Percentiles rank a stretch among this genome's conserved stretches.
Evolutionary conservation across 495 filamentous ascomycete species (phyloP).

Genomic region (Aspergillus ostianus): DNA sequence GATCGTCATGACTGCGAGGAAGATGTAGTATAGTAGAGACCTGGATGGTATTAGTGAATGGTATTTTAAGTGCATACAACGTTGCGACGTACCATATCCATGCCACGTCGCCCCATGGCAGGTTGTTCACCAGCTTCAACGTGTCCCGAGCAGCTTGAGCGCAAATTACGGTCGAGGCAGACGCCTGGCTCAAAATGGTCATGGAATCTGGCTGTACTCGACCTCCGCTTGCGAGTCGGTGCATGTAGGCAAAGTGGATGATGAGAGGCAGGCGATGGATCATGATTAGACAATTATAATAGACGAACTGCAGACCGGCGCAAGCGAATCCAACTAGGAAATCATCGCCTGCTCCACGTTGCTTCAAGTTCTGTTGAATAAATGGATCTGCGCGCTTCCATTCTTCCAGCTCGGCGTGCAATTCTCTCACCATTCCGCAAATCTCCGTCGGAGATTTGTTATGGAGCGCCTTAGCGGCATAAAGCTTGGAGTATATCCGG

Average conservation of each 20-base stretch:
- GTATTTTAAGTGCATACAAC: background rate
- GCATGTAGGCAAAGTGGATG: conserved; percentile 57
- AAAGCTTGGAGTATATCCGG: conserved; percentile 86
- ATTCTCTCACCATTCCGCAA: conserved; percentile 81
- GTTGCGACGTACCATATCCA: conserved; percentile 72
- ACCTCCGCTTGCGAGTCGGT: conserved; percentile 7
- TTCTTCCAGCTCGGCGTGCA: conserved; percentile 81
- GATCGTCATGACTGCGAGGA: conserved; percentile 87
- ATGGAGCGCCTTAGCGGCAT: conserved; percentile 80
- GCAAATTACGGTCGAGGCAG: conserved; percentile 78
- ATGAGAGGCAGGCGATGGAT: conserved; percentile 95
- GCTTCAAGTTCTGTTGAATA: conserved; percentile 69
- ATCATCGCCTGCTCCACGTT: conserved; percentile 78
- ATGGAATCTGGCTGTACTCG: conserved; percentile 9
- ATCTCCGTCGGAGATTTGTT: conserved; percentile 76
- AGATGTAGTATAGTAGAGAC: conserved; percentile 93
- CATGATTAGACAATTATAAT: conserved; percentile 94
- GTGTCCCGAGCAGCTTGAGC: conserved; percentile 86
- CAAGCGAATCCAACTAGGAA: conserved; percentile 84
- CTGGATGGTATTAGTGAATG: conserved; percentile 40
- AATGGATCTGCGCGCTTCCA: conserved; percentile 82
- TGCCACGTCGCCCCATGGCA: conserved; percentile 87
- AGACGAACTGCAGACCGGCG: conserved; percentile 84
- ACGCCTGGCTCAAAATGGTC: conserved; percentile 70
- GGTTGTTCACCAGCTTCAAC: conserved; percentile 85